Evolutionary conservation across 1,139 yeast species (phyloP).

Genomic region (Blastobotrys ciferrii): DNA sequence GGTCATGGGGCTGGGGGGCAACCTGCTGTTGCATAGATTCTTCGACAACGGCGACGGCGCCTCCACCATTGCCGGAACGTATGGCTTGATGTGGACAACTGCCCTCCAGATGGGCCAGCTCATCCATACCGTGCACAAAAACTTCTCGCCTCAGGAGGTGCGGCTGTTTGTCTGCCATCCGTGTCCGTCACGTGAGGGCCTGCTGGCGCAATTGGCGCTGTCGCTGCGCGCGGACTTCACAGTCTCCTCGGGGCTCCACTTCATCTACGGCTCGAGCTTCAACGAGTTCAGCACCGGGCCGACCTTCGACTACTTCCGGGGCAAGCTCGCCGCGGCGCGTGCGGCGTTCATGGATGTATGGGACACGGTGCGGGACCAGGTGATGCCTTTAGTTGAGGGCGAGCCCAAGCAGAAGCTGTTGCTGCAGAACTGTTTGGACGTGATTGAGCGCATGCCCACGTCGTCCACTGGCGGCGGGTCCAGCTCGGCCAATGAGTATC

Average conservation of each 20-base stretch:
- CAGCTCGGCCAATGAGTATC: slow-evolving; percentile 44
- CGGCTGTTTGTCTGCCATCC: slow-evolving; percentile 67
- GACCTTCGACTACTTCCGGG: slow-evolving; percentile 60
- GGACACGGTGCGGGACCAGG: slow-evolving; percentile 56
- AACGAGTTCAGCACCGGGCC: slow-evolving; percentile 67
- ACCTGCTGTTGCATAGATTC: slow-evolving; percentile 61
- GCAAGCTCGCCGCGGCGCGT: slow-evolving; percentile 50
- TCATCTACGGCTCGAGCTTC: slow-evolving; percentile 68
- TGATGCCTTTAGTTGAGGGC: slow-evolving; percentile 41
- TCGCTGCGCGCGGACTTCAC: slow-evolving; percentile 71
- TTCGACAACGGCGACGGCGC: slow-evolving; percentile 62
- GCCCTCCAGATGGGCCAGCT: slow-evolving; percentile 67
- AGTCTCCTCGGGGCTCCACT: slow-evolving; percentile 68
- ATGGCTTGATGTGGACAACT: slow-evolving; percentile 76
- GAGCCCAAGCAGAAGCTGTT: slow-evolving; percentile 38
- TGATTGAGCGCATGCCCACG: slow-evolving; percentile 65
- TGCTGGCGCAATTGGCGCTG: slow-evolving; percentile 66
- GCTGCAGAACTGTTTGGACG: slow-evolving; percentile 55
- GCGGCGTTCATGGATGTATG: slow-evolving; percentile 64
- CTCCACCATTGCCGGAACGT: slow-evolving; percentile 58
- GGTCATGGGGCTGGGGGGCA: slow-evolving; percentile 71
- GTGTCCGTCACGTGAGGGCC: slow-evolving; percentile 63
- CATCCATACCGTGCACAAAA: slow-evolving; percentile 46
- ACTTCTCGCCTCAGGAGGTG: slow-evolving; percentile 46
- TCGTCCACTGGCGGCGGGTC: slow-evolving; percentile 37